Conservation (phyloP, 257 asterid genomes). For the Haberlea rhodopensis region DNA sequence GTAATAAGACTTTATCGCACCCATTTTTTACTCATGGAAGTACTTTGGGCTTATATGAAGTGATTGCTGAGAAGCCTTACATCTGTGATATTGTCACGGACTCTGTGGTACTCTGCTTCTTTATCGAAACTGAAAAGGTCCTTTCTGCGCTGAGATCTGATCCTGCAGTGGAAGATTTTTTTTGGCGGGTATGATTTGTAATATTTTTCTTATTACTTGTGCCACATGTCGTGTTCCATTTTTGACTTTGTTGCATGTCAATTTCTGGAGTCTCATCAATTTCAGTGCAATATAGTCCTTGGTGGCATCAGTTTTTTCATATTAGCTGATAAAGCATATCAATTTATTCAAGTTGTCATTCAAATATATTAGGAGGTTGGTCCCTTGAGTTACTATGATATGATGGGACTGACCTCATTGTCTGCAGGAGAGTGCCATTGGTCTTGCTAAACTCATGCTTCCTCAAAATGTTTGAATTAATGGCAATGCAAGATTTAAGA, state of each 20-base stretch:
- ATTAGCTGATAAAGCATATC: neutral
- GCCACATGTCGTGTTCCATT: constrained; percentile 19
- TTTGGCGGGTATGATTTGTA: constrained; percentile 73
- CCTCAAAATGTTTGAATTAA: constrained; percentile 75
- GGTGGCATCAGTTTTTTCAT: neutral
- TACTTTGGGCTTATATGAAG: constrained; percentile 94
- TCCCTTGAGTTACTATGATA: constrained; percentile 17
- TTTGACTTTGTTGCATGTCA: constrained; percentile 13
- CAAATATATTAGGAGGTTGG: constrained; percentile 20
- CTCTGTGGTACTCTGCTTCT: constrained; percentile 79
- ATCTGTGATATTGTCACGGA: constrained; percentile 71
- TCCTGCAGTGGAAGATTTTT: constrained; percentile 90
- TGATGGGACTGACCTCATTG: constrained; percentile 22
- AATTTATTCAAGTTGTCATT: constrained; percentile 8
- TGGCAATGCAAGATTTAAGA: constrained; percentile 79
- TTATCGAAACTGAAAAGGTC: constrained; percentile 70
- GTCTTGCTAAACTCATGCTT: constrained; percentile 73
- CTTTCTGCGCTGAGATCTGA: constrained; percentile 59
- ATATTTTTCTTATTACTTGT: constrained; percentile 13
- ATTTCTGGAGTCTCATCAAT: constrained; percentile 12
- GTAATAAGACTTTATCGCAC: constrained; percentile 52
- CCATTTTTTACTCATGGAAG: constrained; percentile 90
- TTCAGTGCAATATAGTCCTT: neutral
- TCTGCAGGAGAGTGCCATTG: constrained; percentile 78
- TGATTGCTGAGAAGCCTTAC: constrained; percentile 81